Evolutionary conservation across 106 monocot species (phyloP), one percentile per base, ranked within the genome.

Genomic region (Acorus gramineus): DNA sequence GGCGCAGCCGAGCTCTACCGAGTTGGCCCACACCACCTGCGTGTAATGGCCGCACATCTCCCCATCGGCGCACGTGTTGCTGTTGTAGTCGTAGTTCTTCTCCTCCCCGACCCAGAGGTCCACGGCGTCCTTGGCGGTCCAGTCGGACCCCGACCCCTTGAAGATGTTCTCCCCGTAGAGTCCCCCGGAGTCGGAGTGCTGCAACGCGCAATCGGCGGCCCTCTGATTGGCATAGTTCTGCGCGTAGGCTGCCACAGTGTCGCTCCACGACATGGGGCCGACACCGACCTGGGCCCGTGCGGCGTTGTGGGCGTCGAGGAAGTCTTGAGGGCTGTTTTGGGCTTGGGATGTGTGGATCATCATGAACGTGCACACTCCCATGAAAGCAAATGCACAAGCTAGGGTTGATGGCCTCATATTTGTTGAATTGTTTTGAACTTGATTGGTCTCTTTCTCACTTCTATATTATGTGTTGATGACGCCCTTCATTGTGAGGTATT

Each of bases 161-260:
- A 66, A 66, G 11, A 66, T 7, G 44, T 66, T 66, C 53, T 66
- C 66, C 7, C 66, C 66, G 50, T 66, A 66, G 0, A 28, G 66
- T 6, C 66, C 66, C 1, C 52, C 9, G 12, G 66, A 66, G 66
- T 66, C 9, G 12, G 66, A 66, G 66, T 66, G 66, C 5, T 12
- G 11, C 6, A 66, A 50, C 8, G 28, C 12, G 14, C 51, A 66
- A 11, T 66, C 66, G n/a, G 12, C 42, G 7, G 8, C 53, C 66
- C 66, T 51, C 53, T 13, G 5, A 2, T 66, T 66, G 2, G 53
- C 66, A 44, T 66, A 66, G 53, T 66, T 66, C 50, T 66, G 51
- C 11, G 66, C 66, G 14, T 66, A 66, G 28, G 46, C 28, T 1
- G 28, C 28, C 28, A 28, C 28, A 1, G 28, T 28, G 28, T 28